phyloP scores from a whole-genome alignment of 805 yeast species.

The Yarrowia yakushimensis region DNA sequence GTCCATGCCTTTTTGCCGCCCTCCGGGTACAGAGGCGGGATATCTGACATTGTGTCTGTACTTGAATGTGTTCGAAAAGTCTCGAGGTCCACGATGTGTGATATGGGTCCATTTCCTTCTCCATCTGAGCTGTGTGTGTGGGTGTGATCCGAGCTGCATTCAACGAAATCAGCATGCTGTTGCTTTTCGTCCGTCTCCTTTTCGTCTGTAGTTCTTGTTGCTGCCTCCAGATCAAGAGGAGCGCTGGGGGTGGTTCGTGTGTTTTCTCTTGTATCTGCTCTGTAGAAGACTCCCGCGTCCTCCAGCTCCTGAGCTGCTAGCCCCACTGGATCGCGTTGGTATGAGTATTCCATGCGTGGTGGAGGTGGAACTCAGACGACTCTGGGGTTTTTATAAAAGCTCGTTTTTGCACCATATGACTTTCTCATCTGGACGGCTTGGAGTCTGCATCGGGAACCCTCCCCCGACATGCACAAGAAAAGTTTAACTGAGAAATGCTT shows the following conservation, averaged over 20 bases:
- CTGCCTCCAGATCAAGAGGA: constrained; percentile 8
- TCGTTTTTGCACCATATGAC: neutral
- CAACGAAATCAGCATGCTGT: neutral
- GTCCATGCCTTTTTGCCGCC: constrained; percentile 55
- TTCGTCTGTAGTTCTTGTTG: neutral
- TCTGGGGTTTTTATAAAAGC: neutral
- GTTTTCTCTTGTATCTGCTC: neutral
- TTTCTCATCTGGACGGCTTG: neutral
- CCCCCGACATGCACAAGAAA: constrained; percentile 3
- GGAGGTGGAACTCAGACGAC: neutral
- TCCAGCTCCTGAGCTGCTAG: constrained; percentile 20
- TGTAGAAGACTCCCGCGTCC: constrained; percentile 8
- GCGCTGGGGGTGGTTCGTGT: neutral
- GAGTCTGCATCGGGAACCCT: constrained; percentile 14
- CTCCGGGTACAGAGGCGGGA: constrained; percentile 41
- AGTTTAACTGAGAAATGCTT: too few species aligned
- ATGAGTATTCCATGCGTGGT: constrained; percentile 8
- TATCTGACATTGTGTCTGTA: neutral
- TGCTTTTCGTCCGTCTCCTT: neutral
- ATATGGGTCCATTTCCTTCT: too few species aligned
- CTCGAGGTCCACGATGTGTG: neutral
- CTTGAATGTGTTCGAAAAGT: neutral
- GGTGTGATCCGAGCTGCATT: neutral
- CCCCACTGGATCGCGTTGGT: constrained; percentile 14
- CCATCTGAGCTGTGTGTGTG: neutral